Percentiles rank a stretch among this genome's conserved stretches.
Evolutionary conservation across 2,329 filamentous ascomycete species (phyloP).

Genomic region (Neurospora crassa): DNA sequence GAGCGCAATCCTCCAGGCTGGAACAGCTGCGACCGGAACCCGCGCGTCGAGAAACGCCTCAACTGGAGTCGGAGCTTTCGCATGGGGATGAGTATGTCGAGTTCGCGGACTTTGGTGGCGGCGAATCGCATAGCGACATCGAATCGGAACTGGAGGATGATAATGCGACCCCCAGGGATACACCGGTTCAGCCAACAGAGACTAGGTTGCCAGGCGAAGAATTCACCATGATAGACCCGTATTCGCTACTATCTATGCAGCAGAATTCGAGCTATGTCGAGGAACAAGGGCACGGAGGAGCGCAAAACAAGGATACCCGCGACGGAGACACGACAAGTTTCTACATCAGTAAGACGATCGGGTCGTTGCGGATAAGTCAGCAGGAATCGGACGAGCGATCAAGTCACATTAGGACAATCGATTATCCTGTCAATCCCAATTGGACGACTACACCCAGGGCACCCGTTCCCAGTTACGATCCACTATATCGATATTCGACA

Average conservation of each 20-base stretch:
- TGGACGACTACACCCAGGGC: constrained; percentile 15
- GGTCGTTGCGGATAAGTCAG: constrained; percentile 33
- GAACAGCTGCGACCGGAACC: constrained; percentile 1
- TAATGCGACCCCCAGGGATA: constrained; percentile 20
- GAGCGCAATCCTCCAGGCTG: background rate
- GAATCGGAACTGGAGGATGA: constrained; percentile 19
- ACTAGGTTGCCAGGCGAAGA: constrained; percentile 29
- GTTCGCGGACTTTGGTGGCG: constrained; percentile 14
- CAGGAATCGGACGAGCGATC: constrained; percentile 8
- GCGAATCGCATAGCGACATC: constrained; percentile 19
- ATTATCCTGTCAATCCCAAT: background rate
- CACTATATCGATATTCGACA: background rate
- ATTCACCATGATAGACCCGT: constrained; percentile 51
- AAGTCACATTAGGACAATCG: background rate
- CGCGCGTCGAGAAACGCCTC: constrained; percentile 3
- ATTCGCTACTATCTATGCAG: constrained; percentile 43
- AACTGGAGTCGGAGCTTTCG: constrained; percentile 6
- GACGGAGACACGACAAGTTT: constrained; percentile 44
- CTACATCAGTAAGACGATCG: constrained; percentile 46
- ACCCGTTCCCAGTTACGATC: background rate
- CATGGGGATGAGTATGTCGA: constrained; percentile 3
- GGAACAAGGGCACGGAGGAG: constrained; percentile 10
- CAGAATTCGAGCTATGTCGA: constrained; percentile 25
- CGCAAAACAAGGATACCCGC: constrained; percentile 29
- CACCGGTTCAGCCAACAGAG: background rate